Conservation (phyloP, 2,329 filamentous ascomycete genomes). For the Cercospora sp. region DNA sequence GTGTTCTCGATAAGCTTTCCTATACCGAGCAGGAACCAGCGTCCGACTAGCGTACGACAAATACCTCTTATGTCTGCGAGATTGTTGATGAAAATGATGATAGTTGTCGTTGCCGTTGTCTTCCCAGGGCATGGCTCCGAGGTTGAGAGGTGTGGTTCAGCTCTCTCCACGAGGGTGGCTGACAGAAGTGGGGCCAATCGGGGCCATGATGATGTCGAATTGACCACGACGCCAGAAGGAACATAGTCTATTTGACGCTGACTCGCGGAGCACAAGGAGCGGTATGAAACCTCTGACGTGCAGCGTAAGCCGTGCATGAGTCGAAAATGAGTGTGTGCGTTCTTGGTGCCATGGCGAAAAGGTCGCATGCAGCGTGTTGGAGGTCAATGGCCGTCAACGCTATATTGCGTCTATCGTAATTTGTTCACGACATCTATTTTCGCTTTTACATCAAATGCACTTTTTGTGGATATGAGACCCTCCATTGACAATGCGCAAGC, state of each 20-base stretch:
- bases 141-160: neutral
- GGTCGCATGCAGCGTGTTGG: no score
- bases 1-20: constrained; percentile 1
- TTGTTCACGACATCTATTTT: neutral
- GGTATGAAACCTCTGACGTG: neutral
- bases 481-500: neutral
- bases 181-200: constrained; percentile 2
- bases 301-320: neutral
- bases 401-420: neutral
- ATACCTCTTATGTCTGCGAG: constrained; percentile 12
- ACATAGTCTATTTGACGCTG: constrained; percentile 5
- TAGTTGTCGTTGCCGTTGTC: neutral
- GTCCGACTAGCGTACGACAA: constrained; percentile 6
- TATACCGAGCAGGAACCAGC: constrained; percentile 10
- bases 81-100: neutral
- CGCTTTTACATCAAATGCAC: neutral
- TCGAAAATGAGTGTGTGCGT: neutral
- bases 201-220: constrained; percentile 1
- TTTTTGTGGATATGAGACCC: neutral
- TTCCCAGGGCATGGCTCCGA: constrained; percentile 5
- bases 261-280: neutral
- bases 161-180: constrained; percentile 1
- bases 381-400: neutral
- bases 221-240: constrained; percentile 6
- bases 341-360: neutral